Evolutionary conservation across 805 yeast genomes (phyloP).

Genomic region (Ogataea corticis): DNA sequence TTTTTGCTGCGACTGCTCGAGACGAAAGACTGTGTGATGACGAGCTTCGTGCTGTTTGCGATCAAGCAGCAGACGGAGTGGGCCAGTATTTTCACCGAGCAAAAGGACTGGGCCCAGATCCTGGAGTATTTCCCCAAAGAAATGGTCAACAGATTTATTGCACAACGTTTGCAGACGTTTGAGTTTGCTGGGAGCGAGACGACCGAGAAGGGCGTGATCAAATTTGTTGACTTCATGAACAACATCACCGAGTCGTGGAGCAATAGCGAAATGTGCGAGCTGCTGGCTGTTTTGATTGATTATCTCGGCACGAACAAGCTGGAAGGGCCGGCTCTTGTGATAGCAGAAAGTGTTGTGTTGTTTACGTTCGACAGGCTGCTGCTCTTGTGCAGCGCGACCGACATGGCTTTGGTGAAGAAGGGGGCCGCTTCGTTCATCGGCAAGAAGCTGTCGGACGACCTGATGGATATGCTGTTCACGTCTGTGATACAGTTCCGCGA

Average conservation of each 20-base stretch:
- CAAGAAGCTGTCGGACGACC: constrained; percentile 1
- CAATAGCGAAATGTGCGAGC: background rate
- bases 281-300: background rate
- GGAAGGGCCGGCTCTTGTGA: background rate
- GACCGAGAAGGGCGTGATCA: background rate
- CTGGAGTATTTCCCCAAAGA: background rate
- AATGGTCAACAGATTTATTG: background rate
- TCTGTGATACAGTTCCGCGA: background rate
- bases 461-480: constrained; percentile 3
- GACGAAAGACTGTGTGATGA: background rate
- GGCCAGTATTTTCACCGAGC: background rate
- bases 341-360: background rate
- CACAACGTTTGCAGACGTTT: background rate
- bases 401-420: background rate
- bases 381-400: background rate
- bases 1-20: background rate
- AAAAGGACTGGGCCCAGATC: background rate
- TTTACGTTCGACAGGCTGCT: constrained; percentile 1
- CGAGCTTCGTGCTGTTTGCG: background rate
- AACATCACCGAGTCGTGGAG: background rate
- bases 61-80: background rate
- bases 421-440: background rate
- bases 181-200: too few species aligned
- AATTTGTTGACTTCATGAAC: constrained; percentile 1
- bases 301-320: background rate